These are phyloP conservation scores for Colletotrichum chrysophilum DNA, from an alignment of 2,329 filamentous ascomycete species.

Conservation along the genomic window DNA sequence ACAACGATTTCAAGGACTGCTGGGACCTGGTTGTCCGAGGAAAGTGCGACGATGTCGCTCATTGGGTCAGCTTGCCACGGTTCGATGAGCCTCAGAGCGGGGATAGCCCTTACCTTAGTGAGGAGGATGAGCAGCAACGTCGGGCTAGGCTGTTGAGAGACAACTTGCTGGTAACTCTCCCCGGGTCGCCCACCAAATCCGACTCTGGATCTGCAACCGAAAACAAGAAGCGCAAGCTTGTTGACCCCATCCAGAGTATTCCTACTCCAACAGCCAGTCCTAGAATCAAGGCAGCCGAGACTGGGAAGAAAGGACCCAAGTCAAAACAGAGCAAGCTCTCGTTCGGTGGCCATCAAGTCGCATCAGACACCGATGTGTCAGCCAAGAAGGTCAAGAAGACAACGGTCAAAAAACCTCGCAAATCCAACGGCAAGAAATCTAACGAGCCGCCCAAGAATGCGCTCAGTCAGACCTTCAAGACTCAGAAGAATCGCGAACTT, in stretches of 20 bases:
- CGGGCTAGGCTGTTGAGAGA: constrained; percentile 40
- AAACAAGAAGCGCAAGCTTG: constrained; percentile 42
- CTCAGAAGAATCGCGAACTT: constrained; percentile 42
- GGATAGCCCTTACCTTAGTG: constrained; percentile 50
- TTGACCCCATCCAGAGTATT: constrained; percentile 53
- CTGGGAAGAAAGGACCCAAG: constrained; percentile 43
- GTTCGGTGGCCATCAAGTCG: constrained; percentile 37
- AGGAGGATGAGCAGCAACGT: constrained; percentile 45
- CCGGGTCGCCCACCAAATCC: constrained; percentile 27
- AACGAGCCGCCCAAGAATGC: constrained; percentile 40
- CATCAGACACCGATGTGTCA: constrained; percentile 23
- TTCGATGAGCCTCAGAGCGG: constrained; percentile 63
- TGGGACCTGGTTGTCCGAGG: constrained; percentile 92
- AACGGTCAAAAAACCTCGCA: constrained; percentile 35
- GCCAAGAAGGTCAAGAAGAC: constrained; percentile 31
- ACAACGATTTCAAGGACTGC: constrained; percentile 85
- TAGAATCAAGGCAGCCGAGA: constrained; percentile 45
- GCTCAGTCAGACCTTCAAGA: constrained; percentile 48
- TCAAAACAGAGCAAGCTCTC: constrained; percentile 58
- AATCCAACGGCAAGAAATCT: constrained; percentile 39
- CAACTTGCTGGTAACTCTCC: constrained; percentile 48
- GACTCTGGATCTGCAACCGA: constrained; percentile 35
- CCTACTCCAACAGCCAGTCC: constrained; percentile 65
- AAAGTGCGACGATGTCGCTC: constrained; percentile 86
- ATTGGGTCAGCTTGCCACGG: constrained; percentile 66